Evolutionary conservation across 768 basidiomycete genomes (phyloP).

Genomic region (Mycena polygramma): DNA sequence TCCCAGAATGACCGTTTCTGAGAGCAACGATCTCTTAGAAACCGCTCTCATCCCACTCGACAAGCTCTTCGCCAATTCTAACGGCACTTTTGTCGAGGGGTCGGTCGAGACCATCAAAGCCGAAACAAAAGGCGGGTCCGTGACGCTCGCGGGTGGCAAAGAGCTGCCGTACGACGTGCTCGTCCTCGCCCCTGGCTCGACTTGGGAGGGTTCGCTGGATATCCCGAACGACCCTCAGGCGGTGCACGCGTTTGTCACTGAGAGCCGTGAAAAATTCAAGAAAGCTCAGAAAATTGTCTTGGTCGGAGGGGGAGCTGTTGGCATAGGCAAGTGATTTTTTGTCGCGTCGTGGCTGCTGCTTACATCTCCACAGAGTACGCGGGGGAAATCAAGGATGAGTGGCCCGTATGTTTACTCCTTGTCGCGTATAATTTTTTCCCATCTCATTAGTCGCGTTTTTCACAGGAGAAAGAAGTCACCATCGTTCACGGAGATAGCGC

Average conservation of each 20-base stretch:
- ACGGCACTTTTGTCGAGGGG: conserved; percentile 56
- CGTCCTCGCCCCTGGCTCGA: conserved; percentile 67
- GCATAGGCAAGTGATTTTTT: conserved; percentile 42
- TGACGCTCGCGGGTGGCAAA: conserved; percentile 61
- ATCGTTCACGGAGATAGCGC: conserved; percentile 68
- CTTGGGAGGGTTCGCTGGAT: conserved; percentile 57
- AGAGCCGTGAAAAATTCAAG: conserved; percentile 43
- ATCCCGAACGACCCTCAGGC: conserved; percentile 46
- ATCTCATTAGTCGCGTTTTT: neutral
- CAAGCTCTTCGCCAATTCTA: conserved; percentile 57
- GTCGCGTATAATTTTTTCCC: neutral
- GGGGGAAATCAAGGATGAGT: conserved; percentile 58
- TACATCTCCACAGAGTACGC: conserved; percentile 49
- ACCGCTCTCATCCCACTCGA: conserved; percentile 60
- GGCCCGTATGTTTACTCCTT: conserved; percentile 48
- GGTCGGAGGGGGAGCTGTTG: conserved; percentile 59
- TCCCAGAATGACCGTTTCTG: conserved; percentile 55
- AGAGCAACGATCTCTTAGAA: conserved; percentile 45
- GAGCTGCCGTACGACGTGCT: conserved; percentile 63
- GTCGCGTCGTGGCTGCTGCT: conserved; percentile 27
- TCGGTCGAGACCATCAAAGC: conserved; percentile 45
- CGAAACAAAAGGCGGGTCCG: conserved; percentile 52
- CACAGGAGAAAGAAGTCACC: conserved; percentile 63
- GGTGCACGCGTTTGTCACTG: conserved; percentile 41
- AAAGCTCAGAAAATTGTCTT: conserved; percentile 53